Conservation (phyloP, 1,139 yeast genomes). For the Nakaseomyces glabratus region DNA sequence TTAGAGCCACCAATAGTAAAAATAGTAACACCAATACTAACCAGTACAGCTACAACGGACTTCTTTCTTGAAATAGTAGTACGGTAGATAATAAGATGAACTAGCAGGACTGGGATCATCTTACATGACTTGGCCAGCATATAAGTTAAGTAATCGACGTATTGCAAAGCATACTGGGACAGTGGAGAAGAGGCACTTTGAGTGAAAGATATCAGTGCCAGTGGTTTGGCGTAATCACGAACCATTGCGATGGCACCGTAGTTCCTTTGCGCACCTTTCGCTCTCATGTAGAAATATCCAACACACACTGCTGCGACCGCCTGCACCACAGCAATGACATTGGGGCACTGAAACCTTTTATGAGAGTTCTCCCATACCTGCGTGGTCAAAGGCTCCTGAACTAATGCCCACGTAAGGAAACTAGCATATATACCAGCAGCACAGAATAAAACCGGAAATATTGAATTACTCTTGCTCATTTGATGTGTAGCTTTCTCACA, state of each 20-base stretch:
- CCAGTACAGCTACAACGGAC: conserved; percentile 62
- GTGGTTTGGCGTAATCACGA: conserved; percentile 32
- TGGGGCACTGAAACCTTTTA: conserved; percentile 60
- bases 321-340: conserved; percentile 66
- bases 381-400: conserved; percentile 81
- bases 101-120: conserved; percentile 81
- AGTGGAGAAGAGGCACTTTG: conserved; percentile 78
- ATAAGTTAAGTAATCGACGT: conserved; percentile 79
- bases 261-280: conserved; percentile 28
- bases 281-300: conserved; percentile 51
- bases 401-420: conserved; percentile 81
- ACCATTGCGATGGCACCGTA: conserved; percentile 17
- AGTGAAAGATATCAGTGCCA: conserved; percentile 60
- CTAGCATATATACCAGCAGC: conserved; percentile 73
- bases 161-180: conserved; percentile 63
- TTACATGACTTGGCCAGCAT: conserved; percentile 90
- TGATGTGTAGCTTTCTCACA: too few species aligned
- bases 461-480: conserved; percentile 1
- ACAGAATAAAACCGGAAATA: conserved; percentile 38
- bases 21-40: conserved; percentile 71
- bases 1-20: conserved; percentile 47
- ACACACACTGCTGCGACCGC: conserved; percentile 60
- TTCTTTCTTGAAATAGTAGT: conserved; percentile 68
- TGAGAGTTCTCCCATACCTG: conserved; percentile 60
- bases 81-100: conserved; percentile 66